phyloP scores from a whole-genome alignment of 73 alveolate genomes.

The Tetrahymena thermophila region DNA sequence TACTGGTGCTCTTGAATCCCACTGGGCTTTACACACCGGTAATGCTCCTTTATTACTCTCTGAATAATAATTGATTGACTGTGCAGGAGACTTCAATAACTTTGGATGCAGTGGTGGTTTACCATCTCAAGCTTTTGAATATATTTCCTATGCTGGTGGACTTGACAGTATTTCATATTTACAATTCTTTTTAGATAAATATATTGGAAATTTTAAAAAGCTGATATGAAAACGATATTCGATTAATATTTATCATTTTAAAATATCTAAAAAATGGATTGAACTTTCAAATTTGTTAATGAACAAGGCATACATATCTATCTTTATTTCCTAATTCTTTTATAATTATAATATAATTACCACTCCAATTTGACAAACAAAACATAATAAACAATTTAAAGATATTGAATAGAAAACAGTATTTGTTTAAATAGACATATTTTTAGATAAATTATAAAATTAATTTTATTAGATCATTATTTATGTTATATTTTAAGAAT shows the following conservation, averaged over 20 bases:
- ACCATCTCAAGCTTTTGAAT: slow-evolving; percentile 54
- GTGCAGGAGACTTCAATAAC: slow-evolving; percentile 38
- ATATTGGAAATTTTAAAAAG: background rate
- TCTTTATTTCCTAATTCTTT: background rate
- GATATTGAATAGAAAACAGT: too few species aligned
- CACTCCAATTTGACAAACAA: background rate
- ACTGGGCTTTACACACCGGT: slow-evolving; percentile 40
- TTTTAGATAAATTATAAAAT: background rate
- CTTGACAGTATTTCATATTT: background rate
- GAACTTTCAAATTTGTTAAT: background rate
- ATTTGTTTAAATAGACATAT: background rate
- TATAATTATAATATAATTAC: too few species aligned
- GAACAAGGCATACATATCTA: too few species aligned
- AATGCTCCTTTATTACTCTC: slow-evolving; percentile 39
- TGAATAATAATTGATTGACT: slow-evolving; percentile 77
- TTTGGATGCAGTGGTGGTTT: slow-evolving; percentile 81
- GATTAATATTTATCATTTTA: too few species aligned
- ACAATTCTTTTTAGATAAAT: background rate
- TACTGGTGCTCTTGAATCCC: slow-evolving; percentile 85
- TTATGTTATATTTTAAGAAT: too few species aligned
- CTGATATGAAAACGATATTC: background rate
- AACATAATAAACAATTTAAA: too few species aligned
- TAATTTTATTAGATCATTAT: too few species aligned
- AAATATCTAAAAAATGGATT: background rate
- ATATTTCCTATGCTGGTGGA: slow-evolving; percentile 9